A percentile compares a stretch with the other conserved stretches of the same genome.
Conservation (phyloP, 2,329 filamentous ascomycete species). For the Aspergillus pseudonomiae region DNA sequence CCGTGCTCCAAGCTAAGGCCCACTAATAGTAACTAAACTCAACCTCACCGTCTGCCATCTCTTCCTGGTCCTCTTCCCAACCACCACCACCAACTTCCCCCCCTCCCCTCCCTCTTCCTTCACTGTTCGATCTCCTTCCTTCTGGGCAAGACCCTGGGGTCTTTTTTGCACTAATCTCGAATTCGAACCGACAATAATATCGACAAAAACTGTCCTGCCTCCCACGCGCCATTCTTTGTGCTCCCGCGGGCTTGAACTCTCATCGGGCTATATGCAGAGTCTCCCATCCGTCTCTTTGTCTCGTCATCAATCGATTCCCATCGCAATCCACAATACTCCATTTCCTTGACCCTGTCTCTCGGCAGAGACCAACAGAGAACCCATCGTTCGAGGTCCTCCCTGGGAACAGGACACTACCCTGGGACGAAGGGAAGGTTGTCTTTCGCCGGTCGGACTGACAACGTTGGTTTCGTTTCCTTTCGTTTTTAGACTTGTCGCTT, state of each 20-base stretch:
- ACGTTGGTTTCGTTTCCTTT: conserved; percentile 15
- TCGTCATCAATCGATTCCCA: conserved; percentile 18
- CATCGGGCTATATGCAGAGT: conserved; percentile 23
- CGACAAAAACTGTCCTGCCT: conserved; percentile 11
- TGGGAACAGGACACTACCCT: conserved; percentile 6
- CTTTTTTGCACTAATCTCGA: conserved; percentile 3
- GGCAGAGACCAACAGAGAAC: background rate
- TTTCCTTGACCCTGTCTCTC: background rate
- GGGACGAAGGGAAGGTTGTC: conserved; percentile 1
- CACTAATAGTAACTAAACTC: conserved; percentile 5
- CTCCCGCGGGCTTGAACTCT: conserved; percentile 23
- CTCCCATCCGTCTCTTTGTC: conserved; percentile 17
- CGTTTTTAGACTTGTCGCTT: conserved; percentile 22
- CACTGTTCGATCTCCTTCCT: background rate
- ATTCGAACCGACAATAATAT: conserved; percentile 4
- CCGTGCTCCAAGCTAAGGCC: conserved; percentile 3
- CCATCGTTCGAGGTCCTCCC: background rate
- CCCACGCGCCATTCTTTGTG: conserved; percentile 33
- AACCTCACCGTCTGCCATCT: conserved; percentile 9
- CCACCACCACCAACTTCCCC: conserved; percentile 7
- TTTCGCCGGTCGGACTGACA: conserved; percentile 13
- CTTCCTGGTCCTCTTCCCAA: conserved; percentile 5
- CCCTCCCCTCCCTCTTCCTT: background rate
- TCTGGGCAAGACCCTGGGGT: background rate
- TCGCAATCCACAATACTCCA: conserved; percentile 5